A percentile compares a stretch with the other conserved stretches of the same genome.
Evolutionary conservation across 768 basidiomycete species (phyloP).

Genomic region (Rhodotorula paludigena): DNA sequence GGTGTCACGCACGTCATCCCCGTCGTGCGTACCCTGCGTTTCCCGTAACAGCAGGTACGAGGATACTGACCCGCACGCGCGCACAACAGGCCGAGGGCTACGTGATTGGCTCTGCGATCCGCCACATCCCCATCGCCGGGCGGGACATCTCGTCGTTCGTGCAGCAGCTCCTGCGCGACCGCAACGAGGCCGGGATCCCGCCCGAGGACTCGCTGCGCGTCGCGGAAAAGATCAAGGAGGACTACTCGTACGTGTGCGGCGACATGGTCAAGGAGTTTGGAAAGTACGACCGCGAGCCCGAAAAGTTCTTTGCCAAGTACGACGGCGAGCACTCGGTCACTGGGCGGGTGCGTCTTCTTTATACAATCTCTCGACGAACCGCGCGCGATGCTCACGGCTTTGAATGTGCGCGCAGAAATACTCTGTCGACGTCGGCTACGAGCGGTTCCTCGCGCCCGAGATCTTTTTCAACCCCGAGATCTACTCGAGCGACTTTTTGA

Average conservation of each 20-base stretch:
- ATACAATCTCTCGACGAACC: not conserved
- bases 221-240: conserved; percentile 92
- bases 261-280: conserved; percentile 98
- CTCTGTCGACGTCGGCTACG: conserved; percentile 87
- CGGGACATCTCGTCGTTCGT: conserved; percentile 97
- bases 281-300: conserved; percentile 94
- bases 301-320: conserved; percentile 87
- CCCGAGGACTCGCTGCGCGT: conserved; percentile 90
- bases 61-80: too few species aligned
- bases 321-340: conserved; percentile 92
- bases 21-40: conserved; percentile 44
- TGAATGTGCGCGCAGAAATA: conserved; percentile 85
- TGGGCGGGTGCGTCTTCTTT: conserved; percentile 62
- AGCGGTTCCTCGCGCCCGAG: conserved; percentile 97
- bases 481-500: conserved; percentile 93
- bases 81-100: conserved; percentile 74
- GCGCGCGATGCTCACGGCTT: too few species aligned
- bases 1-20: conserved; percentile 97
- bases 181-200: conserved; percentile 81
- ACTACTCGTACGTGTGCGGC: conserved; percentile 96
- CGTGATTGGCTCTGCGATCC: conserved; percentile 97
- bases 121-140: conserved; percentile 97
- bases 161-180: conserved; percentile 87
- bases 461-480: conserved; percentile 99
- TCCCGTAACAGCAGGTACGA: not conserved